Evolutionary conservation across 2,329 filamentous ascomycete species (phyloP).

Genomic region (Talaromyces sp.): DNA sequence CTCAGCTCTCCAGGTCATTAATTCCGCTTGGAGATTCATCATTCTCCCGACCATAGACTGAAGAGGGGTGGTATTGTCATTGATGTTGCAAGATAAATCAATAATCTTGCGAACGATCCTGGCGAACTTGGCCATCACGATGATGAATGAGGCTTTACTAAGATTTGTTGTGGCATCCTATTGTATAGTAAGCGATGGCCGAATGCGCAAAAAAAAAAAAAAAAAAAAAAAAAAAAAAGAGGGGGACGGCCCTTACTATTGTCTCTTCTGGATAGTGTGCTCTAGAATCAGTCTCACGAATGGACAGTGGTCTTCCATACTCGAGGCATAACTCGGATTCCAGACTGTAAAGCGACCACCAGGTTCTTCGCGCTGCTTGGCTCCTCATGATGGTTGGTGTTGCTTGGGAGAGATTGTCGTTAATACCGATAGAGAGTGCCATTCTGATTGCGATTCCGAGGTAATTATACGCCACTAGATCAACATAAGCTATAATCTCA

Average conservation of each 20-base stretch:
- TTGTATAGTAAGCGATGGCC: no score
- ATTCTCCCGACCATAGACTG: slow-evolving; percentile 11
- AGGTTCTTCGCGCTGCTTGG: slow-evolving; percentile 4
- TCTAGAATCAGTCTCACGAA: slow-evolving; percentile 13
- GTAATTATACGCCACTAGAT: slow-evolving; percentile 14
- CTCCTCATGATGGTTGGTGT: not conserved
- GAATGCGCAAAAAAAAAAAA: no score
- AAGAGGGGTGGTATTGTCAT: no score
- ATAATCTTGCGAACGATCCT: slow-evolving; percentile 13
- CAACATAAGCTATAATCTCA: not conserved
- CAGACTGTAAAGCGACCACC: slow-evolving; percentile 14
- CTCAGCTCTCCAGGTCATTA: slow-evolving; percentile 14
- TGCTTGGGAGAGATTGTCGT: not conserved
- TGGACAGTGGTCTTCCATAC: slow-evolving; percentile 12
- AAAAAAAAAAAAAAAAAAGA: no score
- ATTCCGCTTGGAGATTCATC: slow-evolving; percentile 17
- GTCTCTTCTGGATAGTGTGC: slow-evolving; percentile 4
- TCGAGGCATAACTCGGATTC: slow-evolving; percentile 14
- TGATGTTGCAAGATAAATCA: no score
- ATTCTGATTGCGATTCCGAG: slow-evolving; percentile 12
- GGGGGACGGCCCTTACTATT: not conserved
- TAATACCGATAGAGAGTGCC: slow-evolving; percentile 11
- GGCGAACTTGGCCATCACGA: slow-evolving; percentile 9
- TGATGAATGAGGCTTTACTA: slow-evolving; percentile 4
- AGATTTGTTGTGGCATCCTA: no score